phyloP scores from a whole-genome alignment of 371 early-diverging fungal genomes.

The Choanephora cucurbitarum region DNA sequence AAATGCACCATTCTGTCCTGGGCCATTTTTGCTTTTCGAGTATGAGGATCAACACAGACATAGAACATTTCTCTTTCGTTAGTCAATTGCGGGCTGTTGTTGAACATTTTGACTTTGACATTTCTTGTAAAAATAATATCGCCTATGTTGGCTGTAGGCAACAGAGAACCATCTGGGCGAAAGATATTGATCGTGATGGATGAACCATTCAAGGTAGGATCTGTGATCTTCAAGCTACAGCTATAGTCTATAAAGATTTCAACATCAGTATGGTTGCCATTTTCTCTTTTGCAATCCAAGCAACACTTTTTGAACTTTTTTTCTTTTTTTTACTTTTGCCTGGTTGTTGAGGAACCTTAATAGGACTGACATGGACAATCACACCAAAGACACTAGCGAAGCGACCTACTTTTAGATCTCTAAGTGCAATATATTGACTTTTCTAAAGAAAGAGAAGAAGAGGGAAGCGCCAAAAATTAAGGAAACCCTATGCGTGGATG shows the following conservation, averaged over 20 bases:
- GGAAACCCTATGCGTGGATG: too few relatives aligned
- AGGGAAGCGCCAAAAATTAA: too few relatives aligned
- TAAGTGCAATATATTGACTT: not conserved
- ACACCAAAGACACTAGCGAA: not conserved
- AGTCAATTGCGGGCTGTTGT: not conserved
- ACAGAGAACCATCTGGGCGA: not conserved
- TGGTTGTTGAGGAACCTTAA: not conserved
- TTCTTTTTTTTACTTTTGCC: slow-evolving; percentile 1
- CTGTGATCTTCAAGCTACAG: not conserved
- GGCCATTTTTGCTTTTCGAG: not conserved
- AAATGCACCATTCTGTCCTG: not conserved
- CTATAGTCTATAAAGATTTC: not conserved
- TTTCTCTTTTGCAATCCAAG: too few relatives aligned
- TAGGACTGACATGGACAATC: not conserved
- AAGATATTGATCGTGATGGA: not conserved
- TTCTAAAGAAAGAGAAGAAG: too few relatives aligned
- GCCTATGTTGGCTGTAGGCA: not conserved
- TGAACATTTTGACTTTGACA: not conserved
- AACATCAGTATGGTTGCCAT: not conserved
- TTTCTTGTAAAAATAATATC: not conserved
- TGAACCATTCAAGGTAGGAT: not conserved
- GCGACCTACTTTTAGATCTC: not conserved
- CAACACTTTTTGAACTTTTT: too few relatives aligned
- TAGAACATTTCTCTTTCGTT: not conserved
- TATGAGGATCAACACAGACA: not conserved